phyloP scores from a whole-genome alignment of 106 monocot genomes.

The Dendrobium officinale region DNA sequence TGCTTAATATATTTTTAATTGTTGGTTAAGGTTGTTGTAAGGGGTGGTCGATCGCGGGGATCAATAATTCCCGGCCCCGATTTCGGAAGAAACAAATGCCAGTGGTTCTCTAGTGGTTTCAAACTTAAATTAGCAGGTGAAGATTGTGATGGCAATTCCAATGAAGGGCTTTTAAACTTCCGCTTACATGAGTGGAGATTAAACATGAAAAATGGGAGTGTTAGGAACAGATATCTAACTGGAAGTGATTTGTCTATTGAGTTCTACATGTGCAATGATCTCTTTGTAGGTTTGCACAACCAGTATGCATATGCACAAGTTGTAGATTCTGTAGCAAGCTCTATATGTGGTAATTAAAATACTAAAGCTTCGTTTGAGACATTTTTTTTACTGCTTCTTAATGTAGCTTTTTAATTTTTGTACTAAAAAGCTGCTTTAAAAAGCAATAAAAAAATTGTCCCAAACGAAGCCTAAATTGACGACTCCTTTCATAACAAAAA shows the following conservation, averaged over 20 bases:
- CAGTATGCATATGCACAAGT: conserved; percentile 42
- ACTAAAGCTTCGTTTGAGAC: too few relatives aligned
- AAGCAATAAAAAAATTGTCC: too few relatives aligned
- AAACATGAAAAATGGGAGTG: conserved; percentile 30
- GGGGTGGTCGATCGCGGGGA: conserved; percentile 24
- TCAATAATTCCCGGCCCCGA: conserved; percentile 48
- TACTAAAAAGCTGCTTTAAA: too few relatives aligned
- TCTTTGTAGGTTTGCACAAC: conserved; percentile 21
- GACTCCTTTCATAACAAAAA: too few relatives aligned
- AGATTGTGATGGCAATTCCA: background rate
- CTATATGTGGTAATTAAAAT: conserved; percentile 21
- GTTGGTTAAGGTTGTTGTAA: conserved; percentile 38
- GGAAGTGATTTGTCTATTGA: conserved; percentile 4
- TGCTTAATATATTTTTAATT: background rate
- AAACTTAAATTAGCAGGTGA: background rate
- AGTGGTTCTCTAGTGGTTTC: conserved; percentile 33
- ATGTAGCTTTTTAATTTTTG: too few relatives aligned
- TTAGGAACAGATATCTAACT: conserved; percentile 25
- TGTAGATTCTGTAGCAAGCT: conserved; percentile 29
- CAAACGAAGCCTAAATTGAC: background rate
- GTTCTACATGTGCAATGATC: conserved; percentile 38
- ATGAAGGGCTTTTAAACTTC: conserved; percentile 18
- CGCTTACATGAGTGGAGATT: conserved; percentile 49
- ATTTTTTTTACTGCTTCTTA: too few relatives aligned
- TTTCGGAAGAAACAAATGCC: conserved; percentile 13